Conservation (phyloP, 2,329 filamentous ascomycete genomes). For the Pseudogymnoascus sp. region DNA sequence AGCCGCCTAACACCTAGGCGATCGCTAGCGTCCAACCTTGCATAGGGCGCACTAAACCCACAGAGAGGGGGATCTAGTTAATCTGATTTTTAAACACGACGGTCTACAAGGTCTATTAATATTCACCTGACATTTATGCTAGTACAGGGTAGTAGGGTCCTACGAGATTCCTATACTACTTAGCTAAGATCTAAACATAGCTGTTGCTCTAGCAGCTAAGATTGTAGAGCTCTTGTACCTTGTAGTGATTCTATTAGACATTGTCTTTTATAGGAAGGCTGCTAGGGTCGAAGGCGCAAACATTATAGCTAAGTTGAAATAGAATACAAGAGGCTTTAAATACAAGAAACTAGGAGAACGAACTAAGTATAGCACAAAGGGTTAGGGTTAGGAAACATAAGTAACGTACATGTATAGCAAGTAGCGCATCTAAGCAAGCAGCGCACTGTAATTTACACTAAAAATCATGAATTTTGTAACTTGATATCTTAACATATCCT, state of each 20-base stretch:
- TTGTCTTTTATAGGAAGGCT: conserved; percentile 57
- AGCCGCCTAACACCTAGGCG: conserved; percentile 54
- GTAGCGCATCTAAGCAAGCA: no score
- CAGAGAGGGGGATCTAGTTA: conserved; percentile 57
- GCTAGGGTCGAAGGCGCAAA: conserved; percentile 51
- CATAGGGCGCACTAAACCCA: conserved; percentile 54
- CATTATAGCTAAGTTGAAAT: conserved; percentile 56
- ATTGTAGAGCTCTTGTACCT: conserved; percentile 53
- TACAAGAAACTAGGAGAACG: conserved; percentile 52
- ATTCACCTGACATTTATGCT: conserved; percentile 6
- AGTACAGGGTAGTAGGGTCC: conserved; percentile 18
- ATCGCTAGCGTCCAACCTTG: conserved; percentile 56
- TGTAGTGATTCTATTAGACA: conserved; percentile 44
- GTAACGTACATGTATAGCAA: no score
- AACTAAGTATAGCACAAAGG: conserved; percentile 31
- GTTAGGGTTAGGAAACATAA: no score
- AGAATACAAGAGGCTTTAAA: conserved; percentile 52
- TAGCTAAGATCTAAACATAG: conserved; percentile 56
- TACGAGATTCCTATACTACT: conserved; percentile 57
- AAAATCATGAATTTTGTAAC: no score
- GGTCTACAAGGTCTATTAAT: conserved; percentile 34
- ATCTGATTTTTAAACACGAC: conserved; percentile 63
- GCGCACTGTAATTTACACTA: no score
- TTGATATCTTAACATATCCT: no score
- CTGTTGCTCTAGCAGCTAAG: conserved; percentile 57